Percentiles rank a stretch among this genome's conserved stretches.
Conservation (phyloP, 1,284 basidiomycete genomes). For the Sporisorium sorghi region DNA sequence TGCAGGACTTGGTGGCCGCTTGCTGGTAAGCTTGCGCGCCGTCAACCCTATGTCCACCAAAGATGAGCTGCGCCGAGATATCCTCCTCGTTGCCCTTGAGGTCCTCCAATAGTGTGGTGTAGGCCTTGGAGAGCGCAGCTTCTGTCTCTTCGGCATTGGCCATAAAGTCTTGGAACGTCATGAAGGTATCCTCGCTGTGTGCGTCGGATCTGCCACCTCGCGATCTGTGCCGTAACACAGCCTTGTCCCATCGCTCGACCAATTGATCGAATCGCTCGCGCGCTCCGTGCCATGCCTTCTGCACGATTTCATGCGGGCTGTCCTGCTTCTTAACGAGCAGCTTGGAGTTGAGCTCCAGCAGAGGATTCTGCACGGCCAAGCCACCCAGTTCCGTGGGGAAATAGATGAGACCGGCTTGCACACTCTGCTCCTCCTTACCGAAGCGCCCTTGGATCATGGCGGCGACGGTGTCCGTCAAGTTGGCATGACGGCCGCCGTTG, state of each 20-base stretch:
- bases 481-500: neutral
- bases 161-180: neutral
- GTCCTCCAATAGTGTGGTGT: neutral
- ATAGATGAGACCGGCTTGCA: neutral
- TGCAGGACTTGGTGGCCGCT: constrained; percentile 3
- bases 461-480: neutral
- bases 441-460: constrained; percentile 2
- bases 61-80: neutral
- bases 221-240: neutral
- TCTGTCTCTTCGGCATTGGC: neutral
- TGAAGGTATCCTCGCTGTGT: neutral
- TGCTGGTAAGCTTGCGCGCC: constrained; percentile 6
- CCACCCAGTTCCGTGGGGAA: constrained; percentile 10
- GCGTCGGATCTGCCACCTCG: neutral
- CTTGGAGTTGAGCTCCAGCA: constrained; percentile 13
- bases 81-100: neutral
- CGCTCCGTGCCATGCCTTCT: neutral
- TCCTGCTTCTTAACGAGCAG: constrained; percentile 8
- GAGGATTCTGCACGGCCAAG: constrained; percentile 7
- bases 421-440: neutral
- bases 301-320: constrained; percentile 3
- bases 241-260: neutral
- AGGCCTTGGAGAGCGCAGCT: neutral
- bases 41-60: neutral
- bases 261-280: neutral